Percentiles rank a stretch among this genome's conserved stretches.
phyloP scores from a whole-genome alignment of 2,329 filamentous ascomycete genomes.

The Sordariomycetes sp. region DNA sequence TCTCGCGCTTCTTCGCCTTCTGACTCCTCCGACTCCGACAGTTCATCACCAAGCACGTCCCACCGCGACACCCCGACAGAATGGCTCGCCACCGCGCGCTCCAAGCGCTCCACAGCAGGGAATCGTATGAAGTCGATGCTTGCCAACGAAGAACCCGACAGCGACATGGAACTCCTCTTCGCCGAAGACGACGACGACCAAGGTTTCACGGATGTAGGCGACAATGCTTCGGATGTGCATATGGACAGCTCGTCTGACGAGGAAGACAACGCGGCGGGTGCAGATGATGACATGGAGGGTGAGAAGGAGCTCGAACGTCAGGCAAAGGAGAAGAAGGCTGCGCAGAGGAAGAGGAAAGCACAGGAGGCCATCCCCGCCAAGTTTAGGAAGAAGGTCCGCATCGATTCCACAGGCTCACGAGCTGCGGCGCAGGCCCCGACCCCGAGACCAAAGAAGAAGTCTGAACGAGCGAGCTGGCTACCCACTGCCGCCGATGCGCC shows the following conservation, averaged over 20 bases:
- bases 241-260: conserved; percentile 83
- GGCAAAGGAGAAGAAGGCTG: conserved; percentile 57
- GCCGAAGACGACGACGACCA: conserved; percentile 62
- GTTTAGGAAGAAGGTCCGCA: conserved; percentile 52
- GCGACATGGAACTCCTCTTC: conserved; percentile 66
- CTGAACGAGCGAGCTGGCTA: conserved; percentile 50
- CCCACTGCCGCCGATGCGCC: conserved; percentile 44
- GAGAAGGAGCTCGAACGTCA: conserved; percentile 78
- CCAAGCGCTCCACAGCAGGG: conserved; percentile 72
- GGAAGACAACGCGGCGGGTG: conserved; percentile 50
- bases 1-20: too few species aligned
- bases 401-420: conserved; percentile 56
- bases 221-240: conserved; percentile 64
- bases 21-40: too few species aligned
- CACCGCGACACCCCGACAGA: conserved; percentile 36
- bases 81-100: conserved; percentile 65
- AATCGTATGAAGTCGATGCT: conserved; percentile 75
- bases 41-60: conserved; percentile 12
- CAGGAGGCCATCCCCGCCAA: conserved; percentile 64
- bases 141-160: conserved; percentile 61
- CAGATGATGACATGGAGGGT: conserved; percentile 63
- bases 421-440: conserved; percentile 27
- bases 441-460: conserved; percentile 49
- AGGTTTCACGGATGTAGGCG: conserved; percentile 61
- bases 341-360: conserved; percentile 71